Evolutionary conservation across 208 protist species (phyloP).

Genomic region (Polymyxa betae): DNA sequence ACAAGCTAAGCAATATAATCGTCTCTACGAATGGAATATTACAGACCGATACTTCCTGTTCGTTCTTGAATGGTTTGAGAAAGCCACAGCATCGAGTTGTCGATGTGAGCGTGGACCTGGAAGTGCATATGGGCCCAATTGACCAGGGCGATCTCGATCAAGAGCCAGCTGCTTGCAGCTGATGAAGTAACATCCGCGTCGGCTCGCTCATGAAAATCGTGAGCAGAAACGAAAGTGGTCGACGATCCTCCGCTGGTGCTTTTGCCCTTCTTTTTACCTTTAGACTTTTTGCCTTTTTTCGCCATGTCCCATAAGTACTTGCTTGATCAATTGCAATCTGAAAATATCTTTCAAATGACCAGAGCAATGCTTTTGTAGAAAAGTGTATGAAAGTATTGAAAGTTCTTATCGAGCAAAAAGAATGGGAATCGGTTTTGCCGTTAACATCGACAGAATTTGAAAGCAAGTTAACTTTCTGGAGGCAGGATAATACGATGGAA

Average conservation of each 20-base stretch:
- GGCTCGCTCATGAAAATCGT: neutral
- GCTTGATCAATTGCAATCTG: no score
- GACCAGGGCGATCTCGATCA: neutral
- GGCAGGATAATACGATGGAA: no score
- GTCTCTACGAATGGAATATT: neutral
- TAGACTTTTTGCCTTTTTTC: neutral
- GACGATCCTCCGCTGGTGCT: neutral
- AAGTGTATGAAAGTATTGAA: no score
- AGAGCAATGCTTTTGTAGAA: no score
- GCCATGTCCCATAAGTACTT: no score
- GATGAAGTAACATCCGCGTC: neutral
- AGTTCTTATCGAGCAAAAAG: no score
- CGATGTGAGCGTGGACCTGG: neutral
- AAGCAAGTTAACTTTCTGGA: no score
- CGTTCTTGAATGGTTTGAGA: neutral
- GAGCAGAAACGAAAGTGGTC: neutral
- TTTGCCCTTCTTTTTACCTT: neutral
- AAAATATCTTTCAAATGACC: no score
- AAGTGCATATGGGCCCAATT: conserved; percentile 18
- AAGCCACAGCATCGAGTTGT: neutral
- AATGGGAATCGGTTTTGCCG: no score
- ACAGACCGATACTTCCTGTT: neutral
- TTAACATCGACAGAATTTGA: no score
- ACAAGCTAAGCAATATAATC: neutral
- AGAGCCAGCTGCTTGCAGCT: neutral